Evolutionary conservation across 352 stramenopile genomes (phyloP).

Genomic region (Blastocystis sp.): DNA sequence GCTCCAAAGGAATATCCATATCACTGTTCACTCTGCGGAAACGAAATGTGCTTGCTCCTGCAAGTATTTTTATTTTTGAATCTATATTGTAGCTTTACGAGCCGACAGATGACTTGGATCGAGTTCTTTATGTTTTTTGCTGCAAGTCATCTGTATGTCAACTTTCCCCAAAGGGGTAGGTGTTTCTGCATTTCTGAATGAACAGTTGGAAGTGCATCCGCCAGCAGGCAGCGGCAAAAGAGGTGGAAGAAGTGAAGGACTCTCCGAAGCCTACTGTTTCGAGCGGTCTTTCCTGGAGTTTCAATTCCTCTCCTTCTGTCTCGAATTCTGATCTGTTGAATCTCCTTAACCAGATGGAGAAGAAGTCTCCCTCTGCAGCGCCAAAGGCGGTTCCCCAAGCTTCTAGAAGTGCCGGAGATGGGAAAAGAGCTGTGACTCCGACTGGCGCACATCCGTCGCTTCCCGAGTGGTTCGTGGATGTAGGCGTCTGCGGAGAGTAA

Average conservation of each 20-base stretch:
- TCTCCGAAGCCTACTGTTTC: not conserved
- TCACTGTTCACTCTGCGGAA: conserved; percentile 1
- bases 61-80: not conserved
- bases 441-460: not conserved
- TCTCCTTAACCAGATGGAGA: conserved; percentile 21
- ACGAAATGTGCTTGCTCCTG: conserved; percentile 21
- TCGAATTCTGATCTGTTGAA: not conserved
- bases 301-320: not conserved
- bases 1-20: conserved; percentile 21
- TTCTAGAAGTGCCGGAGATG: not conserved
- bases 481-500: not conserved
- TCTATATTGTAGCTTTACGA: not conserved
- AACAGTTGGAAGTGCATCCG: conserved; percentile 9
- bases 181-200: not conserved
- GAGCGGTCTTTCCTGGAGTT: conserved; percentile 8
- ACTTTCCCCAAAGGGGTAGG: not conserved
- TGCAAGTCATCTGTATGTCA: not conserved
- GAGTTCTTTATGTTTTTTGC: conserved; percentile 46
- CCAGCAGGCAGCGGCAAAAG: not conserved
- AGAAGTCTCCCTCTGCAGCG: not conserved
- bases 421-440: not conserved
- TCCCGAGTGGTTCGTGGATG: conserved; percentile 20
- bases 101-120: not conserved
- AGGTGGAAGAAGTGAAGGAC: not conserved
- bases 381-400: not conserved